Evolutionary conservation across 225 moss, liverwort and hornwort genomes (phyloP), one percentile per base, ranked within the genome.

Genomic region (Marchantia paleacea): DNA sequence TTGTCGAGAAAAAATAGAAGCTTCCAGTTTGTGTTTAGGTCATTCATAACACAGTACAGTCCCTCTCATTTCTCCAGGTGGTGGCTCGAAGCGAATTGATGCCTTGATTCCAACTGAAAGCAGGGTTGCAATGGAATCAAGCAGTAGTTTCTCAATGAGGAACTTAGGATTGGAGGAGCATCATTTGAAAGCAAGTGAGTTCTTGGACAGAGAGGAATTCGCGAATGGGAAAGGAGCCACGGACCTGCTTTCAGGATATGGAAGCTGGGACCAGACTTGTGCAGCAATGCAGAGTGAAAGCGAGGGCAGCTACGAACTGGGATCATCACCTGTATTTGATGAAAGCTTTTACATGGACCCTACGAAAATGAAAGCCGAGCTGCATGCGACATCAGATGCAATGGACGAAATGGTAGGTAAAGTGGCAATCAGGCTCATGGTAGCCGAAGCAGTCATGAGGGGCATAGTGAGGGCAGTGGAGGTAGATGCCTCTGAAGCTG

Each of bases 361-460:
- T 22, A 53, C 69, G 6, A 68, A 68, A 9, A 79, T 79, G 26
- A 58, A 73, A 75, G 55, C 82, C 62, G 78, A 81, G 62, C 78
- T 85, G 12, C 75, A 79, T 52, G 67, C 79, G 6, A 66, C 85
- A 31, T 82, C 85, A 24, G 75, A 85, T 79, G 82, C 82, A 9
- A 68, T 82, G 39, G 85, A 82, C 51, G 82, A 82, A 31, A 77
- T 85, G 78, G 85, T 82, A 63, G 58, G 69, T 10, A 52, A 61
- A 72, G 52, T 85, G 75, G 69, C 74, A 69, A 69, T 80, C 60
- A 79, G 70, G 78, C n/a, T 82, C 16, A 82, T 89, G 84, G 89
- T 89, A n/a, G 81, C 81, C 29, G 84, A 77, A 51, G 84, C 89
- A 12, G 72, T 89, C 52, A 48, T 89, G 78, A 89, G 68, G 76